Evolutionary conservation across 139 green algal species (phyloP).

Genomic region (Asterochloris sp.): DNA sequence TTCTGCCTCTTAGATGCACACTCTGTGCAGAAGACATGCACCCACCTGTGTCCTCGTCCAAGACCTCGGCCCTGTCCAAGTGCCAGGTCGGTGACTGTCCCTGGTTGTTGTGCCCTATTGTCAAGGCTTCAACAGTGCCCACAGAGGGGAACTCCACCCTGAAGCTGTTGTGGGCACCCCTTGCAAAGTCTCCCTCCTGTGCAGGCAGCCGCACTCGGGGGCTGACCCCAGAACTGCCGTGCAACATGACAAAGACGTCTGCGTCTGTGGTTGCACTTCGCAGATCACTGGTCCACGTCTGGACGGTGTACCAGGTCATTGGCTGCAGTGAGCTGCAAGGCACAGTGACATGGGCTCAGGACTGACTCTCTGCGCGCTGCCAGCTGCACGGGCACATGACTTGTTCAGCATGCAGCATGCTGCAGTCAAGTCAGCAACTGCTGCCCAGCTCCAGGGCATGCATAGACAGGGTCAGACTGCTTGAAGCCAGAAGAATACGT

Average conservation of each 20-base stretch:
- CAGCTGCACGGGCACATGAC: no score
- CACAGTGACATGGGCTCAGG: background rate
- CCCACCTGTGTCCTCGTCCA: constrained; percentile 38
- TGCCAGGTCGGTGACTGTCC: constrained; percentile 48
- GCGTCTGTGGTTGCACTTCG: constrained; percentile 46
- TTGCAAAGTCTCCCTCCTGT: constrained; percentile 54
- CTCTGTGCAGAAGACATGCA: background rate
- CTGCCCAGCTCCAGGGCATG: no score
- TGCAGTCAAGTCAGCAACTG: no score
- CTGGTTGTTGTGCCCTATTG: constrained; percentile 53
- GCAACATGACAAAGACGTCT: constrained; percentile 45
- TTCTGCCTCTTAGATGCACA: background rate
- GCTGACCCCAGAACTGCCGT: constrained; percentile 46
- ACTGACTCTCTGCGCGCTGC: no score
- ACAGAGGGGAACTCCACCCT: constrained; percentile 54
- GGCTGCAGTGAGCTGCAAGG: background rate
- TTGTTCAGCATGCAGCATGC: no score
- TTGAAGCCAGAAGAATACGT: no score
- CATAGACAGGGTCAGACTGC: no score
- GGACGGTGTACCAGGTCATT: constrained; percentile 15
- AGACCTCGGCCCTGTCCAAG: constrained; percentile 59
- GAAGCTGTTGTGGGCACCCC: constrained; percentile 53
- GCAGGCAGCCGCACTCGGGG: constrained; percentile 40
- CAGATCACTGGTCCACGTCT: constrained; percentile 38
- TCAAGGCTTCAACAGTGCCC: constrained; percentile 46